A percentile compares a stretch with the other conserved stretches of the same genome.
Evolutionary conservation across 345 rosid species (phyloP).

Genomic region (Cardamine chenopodiifolia): DNA sequence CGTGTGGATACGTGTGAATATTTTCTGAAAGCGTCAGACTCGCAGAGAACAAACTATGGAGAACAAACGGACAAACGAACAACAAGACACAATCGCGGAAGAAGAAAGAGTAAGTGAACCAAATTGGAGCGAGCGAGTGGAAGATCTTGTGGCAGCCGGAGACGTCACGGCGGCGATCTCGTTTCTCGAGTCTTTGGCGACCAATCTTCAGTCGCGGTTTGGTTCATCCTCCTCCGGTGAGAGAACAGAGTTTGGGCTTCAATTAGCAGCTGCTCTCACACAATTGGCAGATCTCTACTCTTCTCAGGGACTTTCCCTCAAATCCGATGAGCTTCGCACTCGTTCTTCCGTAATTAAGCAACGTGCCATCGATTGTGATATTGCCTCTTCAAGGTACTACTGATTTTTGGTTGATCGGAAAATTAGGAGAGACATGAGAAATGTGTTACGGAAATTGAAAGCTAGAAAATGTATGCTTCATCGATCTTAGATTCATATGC

Average conservation of each 20-base stretch:
- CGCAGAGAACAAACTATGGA: conserved; percentile 32
- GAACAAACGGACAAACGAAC: conserved; percentile 26
- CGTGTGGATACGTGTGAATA: conserved; percentile 36
- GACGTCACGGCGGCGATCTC: conserved; percentile 65
- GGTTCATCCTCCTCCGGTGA: conserved; percentile 31
- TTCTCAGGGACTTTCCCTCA: conserved; percentile 74
- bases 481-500: conserved; percentile 22
- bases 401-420: conserved; percentile 20
- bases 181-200: conserved; percentile 61
- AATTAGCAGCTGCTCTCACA: conserved; percentile 59
- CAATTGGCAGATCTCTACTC: conserved; percentile 73
- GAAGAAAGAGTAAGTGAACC: neutral
- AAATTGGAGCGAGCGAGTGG: conserved; percentile 85
- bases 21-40: conserved; percentile 25
- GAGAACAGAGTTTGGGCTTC: conserved; percentile 47
- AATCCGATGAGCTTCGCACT: conserved; percentile 63
- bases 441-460: neutral
- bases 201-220: conserved; percentile 44
- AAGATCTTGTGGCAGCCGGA: conserved; percentile 71
- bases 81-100: conserved; percentile 35
- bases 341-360: conserved; percentile 63
- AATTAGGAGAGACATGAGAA: neutral
- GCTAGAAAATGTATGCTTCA: neutral
- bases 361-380: conserved; percentile 39
- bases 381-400: conserved; percentile 46